Percentiles rank a stretch among this genome's conserved stretches.
phyloP scores from a whole-genome alignment of 1,284 basidiomycete genomes.

The Moesziomyces sp. region DNA sequence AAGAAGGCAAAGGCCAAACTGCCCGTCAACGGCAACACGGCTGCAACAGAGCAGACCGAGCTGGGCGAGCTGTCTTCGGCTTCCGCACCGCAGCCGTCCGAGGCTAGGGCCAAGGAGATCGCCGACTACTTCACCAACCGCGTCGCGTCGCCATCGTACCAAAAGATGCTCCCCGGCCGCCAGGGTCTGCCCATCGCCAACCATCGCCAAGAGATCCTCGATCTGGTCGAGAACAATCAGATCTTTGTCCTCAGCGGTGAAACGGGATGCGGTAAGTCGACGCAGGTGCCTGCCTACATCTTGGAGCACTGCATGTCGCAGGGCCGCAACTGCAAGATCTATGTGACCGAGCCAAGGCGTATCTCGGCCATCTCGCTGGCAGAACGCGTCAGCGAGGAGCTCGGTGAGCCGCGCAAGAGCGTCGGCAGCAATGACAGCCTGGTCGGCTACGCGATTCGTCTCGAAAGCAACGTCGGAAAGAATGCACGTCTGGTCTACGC shows the following conservation, averaged over 20 bases:
- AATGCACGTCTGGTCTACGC: slow-evolving; percentile 70
- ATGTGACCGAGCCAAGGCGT: slow-evolving; percentile 93
- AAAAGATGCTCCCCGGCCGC: slow-evolving; percentile 85
- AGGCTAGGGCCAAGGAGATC: slow-evolving; percentile 41
- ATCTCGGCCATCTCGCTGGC: slow-evolving; percentile 98
- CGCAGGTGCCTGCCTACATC: slow-evolving; percentile 94
- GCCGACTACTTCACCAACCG: slow-evolving; percentile 34
- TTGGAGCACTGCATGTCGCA: slow-evolving; percentile 87
- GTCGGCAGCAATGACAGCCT: slow-evolving; percentile 83
- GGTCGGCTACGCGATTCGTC: slow-evolving; percentile 92
- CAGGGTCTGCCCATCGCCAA: slow-evolving; percentile 86
- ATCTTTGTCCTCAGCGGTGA: slow-evolving; percentile 94
- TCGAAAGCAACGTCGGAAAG: slow-evolving; percentile 79
- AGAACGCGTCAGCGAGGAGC: slow-evolving; percentile 90
- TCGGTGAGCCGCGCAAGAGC: slow-evolving; percentile 85
- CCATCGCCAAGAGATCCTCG: slow-evolving; percentile 81
- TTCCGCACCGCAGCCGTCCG: slow-evolving; percentile 36
- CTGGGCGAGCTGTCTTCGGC: slow-evolving; percentile 43
- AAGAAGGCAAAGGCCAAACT: slow-evolving; percentile 49
- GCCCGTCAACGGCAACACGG: slow-evolving; percentile 4
- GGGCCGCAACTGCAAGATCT: slow-evolving; percentile 89
- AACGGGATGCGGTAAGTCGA: slow-evolving; percentile 98
- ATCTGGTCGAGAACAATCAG: slow-evolving; percentile 80
- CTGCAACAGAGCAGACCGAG: slow-evolving; percentile 37
- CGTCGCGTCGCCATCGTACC: slow-evolving; percentile 72